These are phyloP conservation scores for Rhododendron griersonianum DNA, from an alignment of 148 eudicot species.

Conservation along the genomic window DNA sequence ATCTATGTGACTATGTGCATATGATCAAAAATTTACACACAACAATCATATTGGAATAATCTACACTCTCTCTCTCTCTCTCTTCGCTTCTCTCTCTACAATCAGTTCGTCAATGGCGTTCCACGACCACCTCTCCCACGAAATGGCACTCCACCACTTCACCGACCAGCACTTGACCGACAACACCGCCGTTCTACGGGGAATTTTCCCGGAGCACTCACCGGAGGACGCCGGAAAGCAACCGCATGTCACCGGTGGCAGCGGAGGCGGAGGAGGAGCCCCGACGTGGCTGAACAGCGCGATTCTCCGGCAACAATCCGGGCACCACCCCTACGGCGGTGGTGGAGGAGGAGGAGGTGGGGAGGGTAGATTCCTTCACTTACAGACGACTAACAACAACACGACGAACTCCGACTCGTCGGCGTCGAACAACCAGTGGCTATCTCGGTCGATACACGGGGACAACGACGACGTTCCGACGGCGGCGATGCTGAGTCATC, in stretches of 20 bases:
- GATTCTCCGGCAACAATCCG: constrained; percentile 27
- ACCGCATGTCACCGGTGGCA: background rate
- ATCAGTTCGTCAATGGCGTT: constrained; percentile 20
- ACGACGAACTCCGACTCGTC: constrained; percentile 28
- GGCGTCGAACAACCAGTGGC: constrained; percentile 32
- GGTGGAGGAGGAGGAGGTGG: background rate
- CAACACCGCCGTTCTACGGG: constrained; percentile 6
- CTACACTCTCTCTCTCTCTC: constrained; percentile 6
- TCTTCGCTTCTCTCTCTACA: constrained; percentile 13
- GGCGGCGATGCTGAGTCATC: constrained; percentile 10
- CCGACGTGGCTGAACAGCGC: constrained; percentile 54
- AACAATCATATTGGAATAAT: constrained; percentile 7
- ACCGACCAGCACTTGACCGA: constrained; percentile 19
- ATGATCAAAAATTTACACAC: background rate
- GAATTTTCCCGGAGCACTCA: constrained; percentile 16
- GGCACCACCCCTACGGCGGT: background rate
- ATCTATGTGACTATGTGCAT: constrained; percentile 2
- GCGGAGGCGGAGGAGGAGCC: background rate
- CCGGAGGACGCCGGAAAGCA: background rate
- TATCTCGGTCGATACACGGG: constrained; percentile 19
- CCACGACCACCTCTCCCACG: constrained; percentile 25
- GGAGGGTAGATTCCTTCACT: constrained; percentile 26
- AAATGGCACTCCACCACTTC: constrained; percentile 34
- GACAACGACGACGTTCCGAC: constrained; percentile 19
- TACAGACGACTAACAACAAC: constrained; percentile 23